Conservation (phyloP, 108 stramenopile genomes). For the Seminavis robusta region DNA sequence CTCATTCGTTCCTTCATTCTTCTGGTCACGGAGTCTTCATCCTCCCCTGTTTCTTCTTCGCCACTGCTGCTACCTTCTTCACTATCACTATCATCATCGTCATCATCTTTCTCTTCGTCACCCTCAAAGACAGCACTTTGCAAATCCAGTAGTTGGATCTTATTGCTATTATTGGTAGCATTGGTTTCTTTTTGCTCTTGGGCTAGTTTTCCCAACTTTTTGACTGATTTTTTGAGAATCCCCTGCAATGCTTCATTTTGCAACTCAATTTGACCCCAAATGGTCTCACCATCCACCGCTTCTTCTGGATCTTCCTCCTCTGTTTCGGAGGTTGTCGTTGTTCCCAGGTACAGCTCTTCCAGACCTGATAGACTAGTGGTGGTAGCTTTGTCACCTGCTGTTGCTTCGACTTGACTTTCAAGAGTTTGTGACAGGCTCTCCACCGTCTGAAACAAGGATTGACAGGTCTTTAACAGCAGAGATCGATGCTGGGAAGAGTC, state of each 20-base stretch:
- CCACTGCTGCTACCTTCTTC: conserved; percentile 43
- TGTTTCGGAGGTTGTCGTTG: too few species aligned
- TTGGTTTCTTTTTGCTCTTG: conserved; percentile 25
- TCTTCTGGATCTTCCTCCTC: too few species aligned
- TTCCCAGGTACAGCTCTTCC: too few species aligned
- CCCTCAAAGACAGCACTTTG: conserved; percentile 14
- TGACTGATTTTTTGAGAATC: conserved; percentile 51
- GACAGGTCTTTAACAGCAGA: too few species aligned
- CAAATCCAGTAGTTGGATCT: conserved; percentile 11
- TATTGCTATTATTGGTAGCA: conserved; percentile 6
- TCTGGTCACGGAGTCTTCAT: conserved; percentile 52
- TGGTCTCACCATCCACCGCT: conserved; percentile 69
- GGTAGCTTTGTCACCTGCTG: too few species aligned
- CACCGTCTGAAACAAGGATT: too few species aligned
- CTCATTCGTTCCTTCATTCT: conserved; percentile 79
- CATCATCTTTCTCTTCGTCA: conserved; percentile 46
- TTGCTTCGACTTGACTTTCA: too few species aligned
- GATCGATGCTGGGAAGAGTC: too few species aligned
- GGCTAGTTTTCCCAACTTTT: conserved; percentile 40
- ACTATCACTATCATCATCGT: conserved; percentile 22
- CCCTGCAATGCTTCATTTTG: conserved; percentile 75
- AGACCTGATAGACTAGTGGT: too few species aligned
- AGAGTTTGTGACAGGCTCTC: too few species aligned
- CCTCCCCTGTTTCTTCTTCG: conserved; percentile 50
- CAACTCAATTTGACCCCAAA: conserved; percentile 92